Percentiles rank a stretch among this genome's conserved stretches.
These are phyloP conservation scores for Colletotrichum kahawae DNA, from an alignment of 2,329 filamentous ascomycete genomes.

Conservation along the genomic window DNA sequence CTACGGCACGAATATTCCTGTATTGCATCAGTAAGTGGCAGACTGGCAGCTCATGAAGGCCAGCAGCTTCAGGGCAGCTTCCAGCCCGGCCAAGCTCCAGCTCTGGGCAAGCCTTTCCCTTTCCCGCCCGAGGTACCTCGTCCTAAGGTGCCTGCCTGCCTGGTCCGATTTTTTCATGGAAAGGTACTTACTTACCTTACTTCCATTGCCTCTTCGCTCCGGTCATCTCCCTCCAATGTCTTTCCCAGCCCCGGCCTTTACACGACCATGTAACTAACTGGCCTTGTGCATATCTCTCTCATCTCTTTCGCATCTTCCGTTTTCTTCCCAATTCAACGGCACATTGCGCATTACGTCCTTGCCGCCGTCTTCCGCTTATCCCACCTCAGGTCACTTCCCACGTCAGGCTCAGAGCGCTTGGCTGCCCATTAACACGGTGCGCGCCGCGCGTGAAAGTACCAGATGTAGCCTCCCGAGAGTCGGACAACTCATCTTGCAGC, in stretches of 20 bases:
- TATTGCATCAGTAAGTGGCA: background rate
- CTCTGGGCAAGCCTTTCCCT: background rate
- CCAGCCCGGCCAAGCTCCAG: background rate
- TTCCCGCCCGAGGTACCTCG: background rate
- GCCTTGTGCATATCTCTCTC: background rate
- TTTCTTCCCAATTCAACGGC: background rate
- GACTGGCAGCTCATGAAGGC: background rate
- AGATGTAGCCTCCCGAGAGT: background rate
- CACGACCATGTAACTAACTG: conserved; percentile 9
- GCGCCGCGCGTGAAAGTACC: background rate
- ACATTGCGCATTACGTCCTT: background rate
- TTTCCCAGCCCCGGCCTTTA: conserved; percentile 7
- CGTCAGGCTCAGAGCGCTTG: background rate
- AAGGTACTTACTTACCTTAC: background rate
- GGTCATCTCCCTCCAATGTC: background rate
- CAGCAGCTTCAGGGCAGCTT: background rate
- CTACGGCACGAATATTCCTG: background rate
- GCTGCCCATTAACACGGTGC: conserved; percentile 2
- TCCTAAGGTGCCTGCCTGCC: background rate
- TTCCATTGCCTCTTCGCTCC: background rate
- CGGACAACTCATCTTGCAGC: conserved; percentile 27
- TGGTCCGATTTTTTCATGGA: background rate
- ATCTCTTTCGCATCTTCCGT: background rate
- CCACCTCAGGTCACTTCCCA: background rate
- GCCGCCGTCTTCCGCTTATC: background rate